These are phyloP conservation scores for Carex parvula DNA, from an alignment of 176 grass and related monocot genomes.

Conservation along the genomic window DNA sequence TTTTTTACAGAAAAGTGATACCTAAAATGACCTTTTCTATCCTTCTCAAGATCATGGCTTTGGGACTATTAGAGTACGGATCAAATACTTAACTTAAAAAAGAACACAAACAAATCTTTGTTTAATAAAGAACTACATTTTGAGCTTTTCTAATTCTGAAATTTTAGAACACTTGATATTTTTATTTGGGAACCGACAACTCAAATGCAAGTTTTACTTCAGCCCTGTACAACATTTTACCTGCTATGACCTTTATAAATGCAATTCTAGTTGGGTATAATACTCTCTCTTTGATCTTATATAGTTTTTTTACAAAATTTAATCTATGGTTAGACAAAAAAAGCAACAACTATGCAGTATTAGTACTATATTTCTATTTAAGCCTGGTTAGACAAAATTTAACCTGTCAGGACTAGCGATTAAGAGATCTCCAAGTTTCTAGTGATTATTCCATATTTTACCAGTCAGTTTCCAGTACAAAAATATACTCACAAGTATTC, in stretches of 20 bases:
- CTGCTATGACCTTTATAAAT: constrained; percentile 69
- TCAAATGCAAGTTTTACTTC: constrained; percentile 84
- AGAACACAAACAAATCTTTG: background rate
- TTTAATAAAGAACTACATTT: background rate
- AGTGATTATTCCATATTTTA: no score
- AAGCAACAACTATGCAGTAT: background rate
- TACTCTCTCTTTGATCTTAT: background rate
- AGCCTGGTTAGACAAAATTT: background rate
- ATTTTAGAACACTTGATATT: constrained; percentile 18
- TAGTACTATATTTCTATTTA: background rate
- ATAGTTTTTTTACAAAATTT: background rate
- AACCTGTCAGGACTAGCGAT: background rate
- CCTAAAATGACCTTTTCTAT: constrained; percentile 50
- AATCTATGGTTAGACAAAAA: background rate
- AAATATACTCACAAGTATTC: no score
- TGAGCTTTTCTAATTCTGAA: background rate
- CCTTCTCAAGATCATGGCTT: constrained; percentile 63
- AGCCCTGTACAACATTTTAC: constrained; percentile 69
- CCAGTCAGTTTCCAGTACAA: no score
- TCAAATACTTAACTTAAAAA: background rate
- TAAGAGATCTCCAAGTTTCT: no score
- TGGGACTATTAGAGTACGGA: constrained; percentile 71
- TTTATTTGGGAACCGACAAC: constrained; percentile 80
- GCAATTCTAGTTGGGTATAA: constrained; percentile 58
- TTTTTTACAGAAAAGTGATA: constrained; percentile 59